Percentiles rank a stretch among this genome's conserved stretches.
These are phyloP conservation scores for Clitoria ternatea DNA, from an alignment of 306 rosid genomes.

Conservation along the genomic window DNA sequence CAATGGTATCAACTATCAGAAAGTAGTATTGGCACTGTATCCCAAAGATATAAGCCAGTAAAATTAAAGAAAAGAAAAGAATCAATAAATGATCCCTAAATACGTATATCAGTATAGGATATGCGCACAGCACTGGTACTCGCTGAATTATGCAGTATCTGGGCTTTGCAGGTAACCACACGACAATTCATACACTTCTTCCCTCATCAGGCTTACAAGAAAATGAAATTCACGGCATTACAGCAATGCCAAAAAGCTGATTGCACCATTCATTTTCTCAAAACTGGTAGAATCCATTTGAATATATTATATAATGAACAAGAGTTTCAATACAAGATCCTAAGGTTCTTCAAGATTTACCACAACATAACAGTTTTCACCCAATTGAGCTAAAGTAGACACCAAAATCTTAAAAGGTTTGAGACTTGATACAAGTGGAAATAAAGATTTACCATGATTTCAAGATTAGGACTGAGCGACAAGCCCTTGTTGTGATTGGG, in stretches of 20 bases:
- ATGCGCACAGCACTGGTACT: neutral
- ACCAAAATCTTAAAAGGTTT: neutral
- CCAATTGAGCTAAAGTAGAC: neutral
- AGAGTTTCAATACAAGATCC: neutral
- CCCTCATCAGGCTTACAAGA: neutral
- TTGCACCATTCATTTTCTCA: conserved; percentile 10
- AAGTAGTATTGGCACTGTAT: neutral
- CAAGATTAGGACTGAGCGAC: conserved; percentile 27
- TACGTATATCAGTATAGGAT: neutral
- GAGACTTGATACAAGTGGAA: neutral
- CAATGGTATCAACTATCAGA: no score
- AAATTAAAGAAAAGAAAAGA: neutral
- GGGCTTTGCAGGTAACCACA: neutral
- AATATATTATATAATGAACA: neutral
- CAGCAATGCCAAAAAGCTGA: neutral
- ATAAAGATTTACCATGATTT: conserved; percentile 31
- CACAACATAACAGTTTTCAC: neutral
- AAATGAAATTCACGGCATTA: neutral
- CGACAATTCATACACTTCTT: neutral
- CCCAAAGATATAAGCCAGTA: neutral
- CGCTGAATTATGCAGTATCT: neutral
- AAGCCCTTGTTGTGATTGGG: conserved; percentile 21
- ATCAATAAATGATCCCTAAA: neutral
- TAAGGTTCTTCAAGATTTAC: neutral
- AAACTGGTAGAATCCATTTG: neutral